These are phyloP conservation scores for Cladosporium sphaerospermum DNA, from an alignment of 2,329 filamentous ascomycete genomes.

Conservation along the genomic window DNA sequence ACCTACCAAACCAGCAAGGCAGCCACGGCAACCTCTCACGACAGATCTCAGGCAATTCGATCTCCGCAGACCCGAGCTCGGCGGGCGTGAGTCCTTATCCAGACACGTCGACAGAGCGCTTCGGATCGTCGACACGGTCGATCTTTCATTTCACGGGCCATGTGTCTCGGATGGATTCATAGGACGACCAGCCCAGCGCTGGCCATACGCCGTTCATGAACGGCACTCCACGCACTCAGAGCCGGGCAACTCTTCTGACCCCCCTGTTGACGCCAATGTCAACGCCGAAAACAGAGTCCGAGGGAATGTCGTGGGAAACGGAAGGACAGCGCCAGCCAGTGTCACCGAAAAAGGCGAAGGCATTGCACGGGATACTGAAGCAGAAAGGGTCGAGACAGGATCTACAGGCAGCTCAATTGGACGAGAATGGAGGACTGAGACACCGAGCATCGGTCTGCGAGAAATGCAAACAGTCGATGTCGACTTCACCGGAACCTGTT, in stretches of 20 bases:
- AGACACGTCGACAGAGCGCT: neutral
- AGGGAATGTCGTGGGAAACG: conserved; percentile 2
- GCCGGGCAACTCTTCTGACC: neutral
- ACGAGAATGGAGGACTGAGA: neutral
- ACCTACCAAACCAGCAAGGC: neutral
- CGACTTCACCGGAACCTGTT: neutral
- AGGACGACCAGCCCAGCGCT: conserved; percentile 4
- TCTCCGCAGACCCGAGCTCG: neutral
- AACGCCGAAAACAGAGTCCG: neutral
- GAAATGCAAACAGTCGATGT: neutral
- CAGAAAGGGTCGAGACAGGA: neutral
- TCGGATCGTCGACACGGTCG: conserved; percentile 9
- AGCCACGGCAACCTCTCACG: neutral
- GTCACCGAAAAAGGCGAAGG: neutral
- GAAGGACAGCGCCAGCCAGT: neutral
- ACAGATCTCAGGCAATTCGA: neutral
- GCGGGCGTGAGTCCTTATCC: neutral
- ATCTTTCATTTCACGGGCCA: conserved; percentile 5
- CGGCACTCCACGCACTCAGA: neutral
- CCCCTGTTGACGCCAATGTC: neutral
- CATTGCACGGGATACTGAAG: neutral
- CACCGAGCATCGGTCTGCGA: neutral
- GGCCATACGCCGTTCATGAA: conserved; percentile 3
- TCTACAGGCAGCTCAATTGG: neutral
- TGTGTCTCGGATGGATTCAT: neutral